Percentiles rank a stretch among this genome's conserved stretches.
Conservation (phyloP, 306 rosid species). For the Herpetospermum pedunculosum region DNA sequence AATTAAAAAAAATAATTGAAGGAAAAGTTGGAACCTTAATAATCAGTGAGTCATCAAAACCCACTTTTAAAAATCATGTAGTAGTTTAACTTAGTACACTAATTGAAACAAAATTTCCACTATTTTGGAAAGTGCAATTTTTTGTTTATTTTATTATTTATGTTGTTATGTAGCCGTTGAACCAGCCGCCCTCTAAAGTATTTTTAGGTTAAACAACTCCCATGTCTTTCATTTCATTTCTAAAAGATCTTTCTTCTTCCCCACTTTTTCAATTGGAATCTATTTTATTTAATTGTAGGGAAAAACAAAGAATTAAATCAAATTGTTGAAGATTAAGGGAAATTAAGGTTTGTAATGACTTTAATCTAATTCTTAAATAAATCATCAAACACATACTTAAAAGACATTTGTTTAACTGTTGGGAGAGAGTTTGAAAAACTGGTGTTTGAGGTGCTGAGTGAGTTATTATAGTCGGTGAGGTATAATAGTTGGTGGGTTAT, state of each 20-base stretch:
- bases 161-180: background rate
- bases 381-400: too few relatives aligned
- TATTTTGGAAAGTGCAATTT: background rate
- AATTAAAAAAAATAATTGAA: background rate
- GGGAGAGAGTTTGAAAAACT: too few relatives aligned
- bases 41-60: background rate
- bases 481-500: too few relatives aligned
- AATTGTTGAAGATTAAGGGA: background rate
- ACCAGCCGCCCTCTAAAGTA: background rate
- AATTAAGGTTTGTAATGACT: background rate
- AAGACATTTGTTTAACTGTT: too few relatives aligned
- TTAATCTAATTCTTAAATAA: background rate
- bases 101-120: background rate
- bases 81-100: background rate
- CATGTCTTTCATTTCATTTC: background rate
- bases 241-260: background rate
- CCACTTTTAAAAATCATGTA: background rate
- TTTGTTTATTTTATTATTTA: background rate
- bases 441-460: too few relatives aligned
- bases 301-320: background rate
- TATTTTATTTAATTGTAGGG: background rate
- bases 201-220: slow-evolving; percentile 7
- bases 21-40: background rate
- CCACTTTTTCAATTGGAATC: background rate
- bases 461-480: too few relatives aligned